phyloP scores from a whole-genome alignment of 2,329 filamentous ascomycete species.

The Sporothrix mexicana region DNA sequence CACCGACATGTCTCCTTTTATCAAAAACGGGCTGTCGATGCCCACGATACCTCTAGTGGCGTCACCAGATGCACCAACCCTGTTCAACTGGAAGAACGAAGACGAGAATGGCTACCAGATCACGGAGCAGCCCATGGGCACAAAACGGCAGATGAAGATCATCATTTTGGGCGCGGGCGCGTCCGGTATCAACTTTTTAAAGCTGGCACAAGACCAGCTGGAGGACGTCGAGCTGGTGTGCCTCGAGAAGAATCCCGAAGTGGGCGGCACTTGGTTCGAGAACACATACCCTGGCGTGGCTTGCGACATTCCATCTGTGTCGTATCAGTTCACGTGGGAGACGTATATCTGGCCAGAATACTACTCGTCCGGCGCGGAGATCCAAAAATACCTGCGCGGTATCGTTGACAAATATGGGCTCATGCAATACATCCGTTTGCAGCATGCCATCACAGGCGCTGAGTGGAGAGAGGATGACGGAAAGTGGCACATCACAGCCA shows the following conservation, averaged over 20 bases:
- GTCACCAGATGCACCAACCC: neutral
- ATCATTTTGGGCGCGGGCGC: conserved; percentile 18
- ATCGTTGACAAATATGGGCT: conserved; percentile 38
- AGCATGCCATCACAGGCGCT: conserved; percentile 18
- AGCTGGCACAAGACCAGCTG: conserved; percentile 17
- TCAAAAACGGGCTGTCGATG: neutral
- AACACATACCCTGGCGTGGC: conserved; percentile 40
- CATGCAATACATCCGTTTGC: conserved; percentile 7
- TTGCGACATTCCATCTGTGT: conserved; percentile 53
- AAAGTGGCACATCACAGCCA: conserved; percentile 19
- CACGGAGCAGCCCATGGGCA: conserved; percentile 21
- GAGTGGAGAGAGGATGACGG: conserved; percentile 4
- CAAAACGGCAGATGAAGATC: conserved; percentile 19
- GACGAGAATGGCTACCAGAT: conserved; percentile 20
- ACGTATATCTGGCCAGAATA: conserved; percentile 42
- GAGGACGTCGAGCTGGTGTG: conserved; percentile 44
- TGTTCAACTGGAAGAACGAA: conserved; percentile 13
- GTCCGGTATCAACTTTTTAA: conserved; percentile 26
- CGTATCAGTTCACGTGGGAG: conserved; percentile 48
- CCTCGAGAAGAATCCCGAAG: conserved; percentile 30
- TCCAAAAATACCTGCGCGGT: conserved; percentile 42
- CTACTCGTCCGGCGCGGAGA: conserved; percentile 40
- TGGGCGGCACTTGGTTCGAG: conserved; percentile 34
- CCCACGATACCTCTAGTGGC: conserved; percentile 10
- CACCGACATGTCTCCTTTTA: conserved; percentile 15